These are phyloP conservation scores for Rhodomyrtus psidioides DNA, from an alignment of 441 rosid genomes.

Conservation along the genomic window DNA sequence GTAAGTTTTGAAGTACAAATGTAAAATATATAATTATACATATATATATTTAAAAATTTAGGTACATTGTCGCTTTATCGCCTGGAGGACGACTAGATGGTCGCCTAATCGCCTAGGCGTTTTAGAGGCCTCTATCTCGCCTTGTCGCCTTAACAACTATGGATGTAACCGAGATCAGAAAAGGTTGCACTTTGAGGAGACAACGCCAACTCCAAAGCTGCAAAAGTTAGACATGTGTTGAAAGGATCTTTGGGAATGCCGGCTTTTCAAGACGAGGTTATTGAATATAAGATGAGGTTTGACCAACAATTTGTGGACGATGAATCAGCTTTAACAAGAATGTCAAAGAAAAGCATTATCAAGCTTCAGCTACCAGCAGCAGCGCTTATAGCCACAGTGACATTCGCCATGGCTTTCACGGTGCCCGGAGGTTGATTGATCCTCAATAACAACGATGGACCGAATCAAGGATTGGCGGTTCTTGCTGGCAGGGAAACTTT, in stretches of 20 bases:
- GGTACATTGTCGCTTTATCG: too few species aligned
- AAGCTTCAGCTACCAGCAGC: constrained; percentile 4
- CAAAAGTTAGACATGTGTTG: neutral
- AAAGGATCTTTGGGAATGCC: fast-evolving
- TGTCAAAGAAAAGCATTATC: neutral
- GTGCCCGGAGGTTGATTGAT: constrained; percentile 19
- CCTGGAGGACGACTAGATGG: too few species aligned
- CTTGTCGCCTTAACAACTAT: too few species aligned
- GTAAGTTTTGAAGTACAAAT: too few species aligned
- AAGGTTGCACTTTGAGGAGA: too few species aligned
- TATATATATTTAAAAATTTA: too few species aligned
- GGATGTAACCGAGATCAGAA: too few species aligned
- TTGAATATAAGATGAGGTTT: neutral
- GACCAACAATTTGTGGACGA: neutral
- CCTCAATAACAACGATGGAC: neutral
- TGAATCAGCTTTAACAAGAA: neutral
- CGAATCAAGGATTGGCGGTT: constrained; percentile 1
- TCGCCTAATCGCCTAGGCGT: too few species aligned
- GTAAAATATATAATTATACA: too few species aligned
- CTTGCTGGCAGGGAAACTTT: constrained; percentile 6
- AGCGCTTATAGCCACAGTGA: neutral
- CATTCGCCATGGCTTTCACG: constrained; percentile 11
- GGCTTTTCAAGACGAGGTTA: fast-evolving
- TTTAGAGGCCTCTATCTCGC: too few species aligned
- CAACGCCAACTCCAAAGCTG: neutral